Percentiles rank a stretch among this genome's conserved stretches.
Conservation (phyloP, 129 eudicot genomes). For the Rutidosis leptorrhynchoides region DNA sequence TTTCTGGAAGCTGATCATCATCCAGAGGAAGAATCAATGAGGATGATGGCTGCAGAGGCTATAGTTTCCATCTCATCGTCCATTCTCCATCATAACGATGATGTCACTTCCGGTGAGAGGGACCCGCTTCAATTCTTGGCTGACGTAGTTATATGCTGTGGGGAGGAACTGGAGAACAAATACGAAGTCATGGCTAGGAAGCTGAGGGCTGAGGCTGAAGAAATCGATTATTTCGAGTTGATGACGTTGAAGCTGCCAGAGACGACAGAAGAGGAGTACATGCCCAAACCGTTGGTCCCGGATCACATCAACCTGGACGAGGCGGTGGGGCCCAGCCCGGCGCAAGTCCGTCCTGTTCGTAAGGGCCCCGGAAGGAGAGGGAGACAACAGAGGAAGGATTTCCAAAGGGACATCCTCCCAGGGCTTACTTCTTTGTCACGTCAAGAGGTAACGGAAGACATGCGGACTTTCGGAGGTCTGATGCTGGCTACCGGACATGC, state of each 20-base stretch:
- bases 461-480: slow-evolving; percentile 63
- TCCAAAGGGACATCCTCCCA: slow-evolving; percentile 84
- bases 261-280: slow-evolving; percentile 62
- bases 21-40: slow-evolving; percentile 31
- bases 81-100: no score
- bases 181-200: no score
- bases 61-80: slow-evolving; percentile 49
- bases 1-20: no score
- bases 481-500: slow-evolving; percentile 85
- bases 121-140: slow-evolving; percentile 51
- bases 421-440: slow-evolving; percentile 65
- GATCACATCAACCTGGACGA: slow-evolving; percentile 40
- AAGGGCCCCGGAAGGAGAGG: no score
- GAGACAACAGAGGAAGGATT: slow-evolving; percentile 73
- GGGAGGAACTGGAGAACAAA: no score
- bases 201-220: slow-evolving; percentile 19
- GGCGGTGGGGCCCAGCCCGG: slow-evolving; percentile 61
- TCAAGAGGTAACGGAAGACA: slow-evolving; percentile 71
- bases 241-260: slow-evolving; percentile 59
- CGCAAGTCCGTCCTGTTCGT: no score
- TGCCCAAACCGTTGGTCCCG: slow-evolving; percentile 55
- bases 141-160: slow-evolving; percentile 30
- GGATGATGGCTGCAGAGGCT: slow-evolving; percentile 50
- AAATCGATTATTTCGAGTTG: slow-evolving; percentile 57
- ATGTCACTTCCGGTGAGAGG: no score